Percentiles rank a stretch among this genome's conserved stretches.
These are phyloP conservation scores for Drechslera avenae DNA, from an alignment of 2,329 filamentous ascomycete genomes.

Conservation along the genomic window DNA sequence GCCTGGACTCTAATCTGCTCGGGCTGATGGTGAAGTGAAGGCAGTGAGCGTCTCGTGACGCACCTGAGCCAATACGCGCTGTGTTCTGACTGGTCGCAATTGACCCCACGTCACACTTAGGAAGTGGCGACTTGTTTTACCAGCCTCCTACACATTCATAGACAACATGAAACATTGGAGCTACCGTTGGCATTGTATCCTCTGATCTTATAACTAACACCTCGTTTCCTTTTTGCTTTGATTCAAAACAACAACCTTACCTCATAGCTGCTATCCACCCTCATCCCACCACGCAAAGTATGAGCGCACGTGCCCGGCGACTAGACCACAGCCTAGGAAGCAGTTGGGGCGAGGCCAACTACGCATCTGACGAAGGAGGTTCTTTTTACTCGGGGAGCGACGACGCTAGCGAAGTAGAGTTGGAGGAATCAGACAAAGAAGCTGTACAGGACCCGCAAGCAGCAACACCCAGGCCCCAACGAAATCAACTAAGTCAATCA, in stretches of 20 bases:
- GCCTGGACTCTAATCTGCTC: neutral
- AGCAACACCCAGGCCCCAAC: conserved; percentile 19
- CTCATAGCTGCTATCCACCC: neutral
- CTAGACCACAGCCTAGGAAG: conserved; percentile 38
- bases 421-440: conserved; percentile 29
- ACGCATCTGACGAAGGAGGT: conserved; percentile 32
- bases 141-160: conserved; percentile 25
- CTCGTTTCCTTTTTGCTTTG: neutral
- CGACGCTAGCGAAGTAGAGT: conserved; percentile 32
- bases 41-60: conserved; percentile 4
- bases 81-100: conserved; percentile 30
- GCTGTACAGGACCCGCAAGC: conserved; percentile 19
- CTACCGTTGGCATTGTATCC: neutral
- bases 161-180: neutral
- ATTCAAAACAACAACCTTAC: neutral
- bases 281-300: conserved; percentile 5
- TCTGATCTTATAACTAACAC: neutral
- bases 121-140: conserved; percentile 30
- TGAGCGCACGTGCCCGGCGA: conserved; percentile 25
- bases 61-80: conserved; percentile 4
- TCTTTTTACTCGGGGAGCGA: conserved; percentile 36
- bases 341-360: conserved; percentile 43
- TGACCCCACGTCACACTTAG: conserved; percentile 34
- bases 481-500: conserved; percentile 19
- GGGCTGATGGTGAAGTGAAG: neutral